These are phyloP conservation scores for Schwanniomyces yamadae DNA, from an alignment of 805 yeast species.

Conservation along the genomic window DNA sequence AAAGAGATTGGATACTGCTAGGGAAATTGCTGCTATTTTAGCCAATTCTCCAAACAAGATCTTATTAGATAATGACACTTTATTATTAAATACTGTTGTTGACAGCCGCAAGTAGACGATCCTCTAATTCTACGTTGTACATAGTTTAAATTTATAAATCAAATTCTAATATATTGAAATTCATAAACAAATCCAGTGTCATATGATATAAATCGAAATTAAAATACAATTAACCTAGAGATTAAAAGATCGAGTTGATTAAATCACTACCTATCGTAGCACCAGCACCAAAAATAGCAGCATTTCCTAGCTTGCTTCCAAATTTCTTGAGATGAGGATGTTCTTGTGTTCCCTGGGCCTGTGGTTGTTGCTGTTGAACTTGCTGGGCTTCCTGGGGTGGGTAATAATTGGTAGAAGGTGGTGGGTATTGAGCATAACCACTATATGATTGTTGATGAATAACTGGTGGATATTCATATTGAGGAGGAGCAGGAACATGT, in stretches of 20 bases:
- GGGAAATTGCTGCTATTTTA: slow-evolving; percentile 87
- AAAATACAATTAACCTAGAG: too few species aligned
- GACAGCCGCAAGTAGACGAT: slow-evolving; percentile 58
- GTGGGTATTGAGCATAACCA: slow-evolving; percentile 47
- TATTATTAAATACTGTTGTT: slow-evolving; percentile 82
- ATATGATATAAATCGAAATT: background rate
- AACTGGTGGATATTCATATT: slow-evolving; percentile 8
- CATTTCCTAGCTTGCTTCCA: slow-evolving; percentile 82
- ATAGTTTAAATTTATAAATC: slow-evolving; percentile 5
- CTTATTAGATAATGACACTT: slow-evolving; percentile 86
- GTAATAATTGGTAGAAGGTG: slow-evolving; percentile 49
- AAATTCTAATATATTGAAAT: background rate
- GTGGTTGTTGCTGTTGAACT: slow-evolving; percentile 20
- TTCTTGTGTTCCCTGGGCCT: slow-evolving; percentile 19
- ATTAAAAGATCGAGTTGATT: slow-evolving; percentile 66
- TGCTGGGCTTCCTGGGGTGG: slow-evolving; percentile 31
- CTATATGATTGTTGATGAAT: slow-evolving; percentile 28
- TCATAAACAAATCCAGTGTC: background rate
- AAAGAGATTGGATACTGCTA: slow-evolving; percentile 95
- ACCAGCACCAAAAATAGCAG: slow-evolving; percentile 97
- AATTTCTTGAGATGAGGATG: slow-evolving; percentile 53
- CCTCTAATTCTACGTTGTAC: slow-evolving; percentile 4
- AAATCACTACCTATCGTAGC: slow-evolving; percentile 87
- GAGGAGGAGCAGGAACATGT: slow-evolving; percentile 17
- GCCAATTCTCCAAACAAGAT: slow-evolving; percentile 89